Percentiles rank a stretch among this genome's conserved stretches.
Conservation (phyloP, 148 eudicot genomes). For the Hydrangea macrophylla region DNA sequence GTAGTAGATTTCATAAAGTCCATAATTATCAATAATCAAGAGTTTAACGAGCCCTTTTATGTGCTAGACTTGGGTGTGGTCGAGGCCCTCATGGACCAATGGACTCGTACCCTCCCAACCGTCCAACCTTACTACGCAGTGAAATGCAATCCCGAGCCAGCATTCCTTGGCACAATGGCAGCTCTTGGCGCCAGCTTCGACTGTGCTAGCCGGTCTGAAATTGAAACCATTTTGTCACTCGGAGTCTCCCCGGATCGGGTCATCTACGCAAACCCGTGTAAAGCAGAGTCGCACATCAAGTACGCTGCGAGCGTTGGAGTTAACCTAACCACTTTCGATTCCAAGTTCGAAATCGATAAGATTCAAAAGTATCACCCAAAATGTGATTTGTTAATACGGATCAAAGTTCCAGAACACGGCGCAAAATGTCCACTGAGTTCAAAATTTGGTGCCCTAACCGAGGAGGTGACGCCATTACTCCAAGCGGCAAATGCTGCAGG, state of each 20-base stretch:
- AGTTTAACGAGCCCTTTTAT: conserved; percentile 18
- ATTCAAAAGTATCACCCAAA: conserved; percentile 25
- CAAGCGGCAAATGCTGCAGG: conserved; percentile 13
- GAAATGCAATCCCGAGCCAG: conserved; percentile 22
- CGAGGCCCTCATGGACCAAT: conserved; percentile 15
- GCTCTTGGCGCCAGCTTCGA: conserved; percentile 23
- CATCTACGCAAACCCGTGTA: conserved; percentile 27
- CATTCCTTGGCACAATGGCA: conserved; percentile 15
- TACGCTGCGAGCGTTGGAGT: conserved; percentile 21
- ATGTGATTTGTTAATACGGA: conserved; percentile 20
- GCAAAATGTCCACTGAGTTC: conserved; percentile 19
- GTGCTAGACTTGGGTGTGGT: conserved; percentile 23
- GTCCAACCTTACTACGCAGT: conserved; percentile 29
- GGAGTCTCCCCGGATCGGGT: conserved; percentile 25
- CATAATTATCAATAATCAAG: conserved; percentile 4
- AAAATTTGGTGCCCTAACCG: conserved; percentile 27
- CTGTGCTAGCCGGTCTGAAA: conserved; percentile 28
- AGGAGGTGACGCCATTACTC: conserved; percentile 19
- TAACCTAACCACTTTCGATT: conserved; percentile 6
- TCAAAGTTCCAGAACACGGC: conserved; percentile 18
- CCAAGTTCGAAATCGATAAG: conserved; percentile 13
- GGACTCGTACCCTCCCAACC: conserved; percentile 16
- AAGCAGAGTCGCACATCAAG: conserved; percentile 21
- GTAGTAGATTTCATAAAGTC: background rate
- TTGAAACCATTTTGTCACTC: conserved; percentile 16